Base-by-base conservation (phyloP, 2,329 filamentous ascomycete species). In the Phialophora tarda region DNA sequence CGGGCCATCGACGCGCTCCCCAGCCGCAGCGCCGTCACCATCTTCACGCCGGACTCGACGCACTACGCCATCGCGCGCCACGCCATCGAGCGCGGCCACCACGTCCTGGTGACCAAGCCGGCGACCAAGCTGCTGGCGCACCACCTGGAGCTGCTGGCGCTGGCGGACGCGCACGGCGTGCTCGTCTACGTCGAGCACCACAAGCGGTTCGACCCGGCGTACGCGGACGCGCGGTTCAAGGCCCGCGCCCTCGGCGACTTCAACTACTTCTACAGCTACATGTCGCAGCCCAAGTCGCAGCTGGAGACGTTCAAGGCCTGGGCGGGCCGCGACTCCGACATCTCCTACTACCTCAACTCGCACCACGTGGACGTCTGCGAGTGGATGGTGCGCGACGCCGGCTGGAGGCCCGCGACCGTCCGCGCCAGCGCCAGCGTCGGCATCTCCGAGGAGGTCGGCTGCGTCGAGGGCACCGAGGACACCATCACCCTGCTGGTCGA, bases 211-310 rank as follows among this genome's bases (percentile, higher is more conserved):
- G 93, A 97, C 78, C 93, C 93, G 1, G 92, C 92, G 24, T 97
- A 97, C 82, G 88, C 91, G 14, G 93, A 97, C 78, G 94, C 94
- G 14, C 56, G 62, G 50, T 70, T 71, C 66, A 87, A 89, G 58
- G 88, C 90, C 73, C 91, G 92, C 14, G 82, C 87, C 75, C 83
- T 97, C 7, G 93, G 93, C 71, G 92, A 97, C 80, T 97, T 97
- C 87, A 97, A 96, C 84, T 97, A 97, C 84, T 97, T 96, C 78
- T 97, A 97, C 85, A 90, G 87, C 73, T 97, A 97, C 86, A 96
- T 97, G 93, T 92, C 89, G 58, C 93, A 97, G 83, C 91, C 90
- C 67, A 96, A 96, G 82, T 92, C 85, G 59, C 93, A 96, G 81
- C 86, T 97, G 56, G 91, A 96, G 83, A 97, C 93, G 0, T 97